Conservation (phyloP, 176 grass and related monocot species). For the Luzula sylvatica region DNA sequence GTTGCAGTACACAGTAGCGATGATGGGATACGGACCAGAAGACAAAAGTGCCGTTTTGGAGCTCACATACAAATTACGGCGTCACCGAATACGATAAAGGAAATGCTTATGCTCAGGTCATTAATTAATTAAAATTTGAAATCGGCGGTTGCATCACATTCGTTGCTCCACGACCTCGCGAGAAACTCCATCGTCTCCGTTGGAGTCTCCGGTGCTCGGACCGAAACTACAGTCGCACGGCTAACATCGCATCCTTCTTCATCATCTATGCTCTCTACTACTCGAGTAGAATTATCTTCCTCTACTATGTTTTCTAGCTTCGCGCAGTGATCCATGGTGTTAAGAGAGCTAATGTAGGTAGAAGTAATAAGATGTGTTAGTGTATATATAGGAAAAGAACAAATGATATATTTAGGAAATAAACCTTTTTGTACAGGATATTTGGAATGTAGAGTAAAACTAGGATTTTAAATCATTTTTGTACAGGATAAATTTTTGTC, state of each 20-base stretch:
- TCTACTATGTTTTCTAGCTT: conserved; percentile 76
- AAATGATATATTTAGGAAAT: conserved; percentile 1
- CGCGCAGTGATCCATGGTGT: conserved; percentile 29
- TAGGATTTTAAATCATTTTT: too few species aligned
- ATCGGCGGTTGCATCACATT: too few species aligned
- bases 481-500: too few species aligned
- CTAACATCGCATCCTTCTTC: conserved; percentile 22
- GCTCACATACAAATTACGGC: conserved; percentile 91
- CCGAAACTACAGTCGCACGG: conserved; percentile 29
- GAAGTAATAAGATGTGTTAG: neutral
- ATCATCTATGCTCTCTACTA: conserved; percentile 13
- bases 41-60: conserved; percentile 90
- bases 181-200: conserved; percentile 97
- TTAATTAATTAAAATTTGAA: too few species aligned
- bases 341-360: conserved; percentile 3
- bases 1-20: conserved; percentile 71
- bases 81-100: conserved; percentile 79
- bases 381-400: conserved; percentile 21
- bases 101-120: conserved; percentile 97
- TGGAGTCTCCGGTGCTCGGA: conserved; percentile 69
- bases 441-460: conserved; percentile 8
- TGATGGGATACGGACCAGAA: conserved; percentile 99
- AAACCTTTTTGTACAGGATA: conserved; percentile 3
- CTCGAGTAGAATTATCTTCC: conserved; percentile 25
- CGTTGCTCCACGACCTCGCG: conserved; percentile 77